phyloP scores from a whole-genome alignment of 805 yeast species.

The Yamadazyma sp. region DNA sequence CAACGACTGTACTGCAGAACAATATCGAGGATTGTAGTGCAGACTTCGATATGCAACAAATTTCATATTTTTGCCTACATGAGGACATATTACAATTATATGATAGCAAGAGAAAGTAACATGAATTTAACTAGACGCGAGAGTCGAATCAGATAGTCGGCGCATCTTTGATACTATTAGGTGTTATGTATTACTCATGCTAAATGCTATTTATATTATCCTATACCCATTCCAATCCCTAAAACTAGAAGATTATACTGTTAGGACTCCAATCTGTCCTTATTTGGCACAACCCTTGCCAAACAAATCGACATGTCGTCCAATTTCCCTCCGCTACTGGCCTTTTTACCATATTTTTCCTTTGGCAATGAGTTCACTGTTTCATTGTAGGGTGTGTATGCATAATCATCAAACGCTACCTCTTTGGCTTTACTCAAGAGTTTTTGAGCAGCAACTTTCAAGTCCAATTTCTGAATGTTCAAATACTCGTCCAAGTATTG shows the following conservation, averaged over 20 bases:
- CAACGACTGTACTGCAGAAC: no score
- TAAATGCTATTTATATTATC: no score
- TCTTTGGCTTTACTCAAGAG: slow-evolving; percentile 46
- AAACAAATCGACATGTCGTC: slow-evolving; percentile 55
- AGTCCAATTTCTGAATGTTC: slow-evolving; percentile 25
- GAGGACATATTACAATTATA: no score
- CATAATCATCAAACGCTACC: slow-evolving; percentile 52
- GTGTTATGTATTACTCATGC: no score
- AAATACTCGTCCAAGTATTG: slow-evolving; percentile 35
- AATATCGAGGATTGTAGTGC: no score
- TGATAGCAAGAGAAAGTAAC: no score
- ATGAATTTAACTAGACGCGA: no score
- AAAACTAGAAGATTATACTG: no score
- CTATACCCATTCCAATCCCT: slow-evolving; percentile 1
- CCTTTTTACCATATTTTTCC: slow-evolving; percentile 25
- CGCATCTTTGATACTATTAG: no score
- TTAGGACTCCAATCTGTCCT: slow-evolving; percentile 6
- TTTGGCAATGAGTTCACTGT: slow-evolving; percentile 45
- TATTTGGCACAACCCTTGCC: slow-evolving; percentile 38
- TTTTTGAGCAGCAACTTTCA: slow-evolving; percentile 41
- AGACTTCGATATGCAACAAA: no score
- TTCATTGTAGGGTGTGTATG: slow-evolving; percentile 54
- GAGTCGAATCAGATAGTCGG: no score
- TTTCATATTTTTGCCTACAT: no score
- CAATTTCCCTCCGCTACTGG: slow-evolving; percentile 51